Conservation (phyloP, 2,329 filamentous ascomycete species). For the Hypocreales sp. region DNA sequence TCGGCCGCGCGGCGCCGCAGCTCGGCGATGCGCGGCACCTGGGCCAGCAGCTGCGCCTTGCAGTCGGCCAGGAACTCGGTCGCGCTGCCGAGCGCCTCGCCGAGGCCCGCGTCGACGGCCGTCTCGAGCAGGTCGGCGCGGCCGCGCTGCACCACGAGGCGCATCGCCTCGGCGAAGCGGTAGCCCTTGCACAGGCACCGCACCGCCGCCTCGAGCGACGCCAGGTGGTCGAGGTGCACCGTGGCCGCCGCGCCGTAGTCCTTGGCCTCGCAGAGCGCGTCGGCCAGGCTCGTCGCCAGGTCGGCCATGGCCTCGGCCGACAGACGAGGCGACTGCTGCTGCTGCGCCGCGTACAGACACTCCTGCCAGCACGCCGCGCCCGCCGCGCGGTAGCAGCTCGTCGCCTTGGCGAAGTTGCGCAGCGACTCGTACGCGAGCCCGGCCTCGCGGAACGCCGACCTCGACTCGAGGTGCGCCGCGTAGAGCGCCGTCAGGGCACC, state of each 20-base stretch:
- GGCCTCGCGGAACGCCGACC: constrained; percentile 70
- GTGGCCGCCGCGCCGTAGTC: constrained; percentile 68
- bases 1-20: constrained; percentile 65
- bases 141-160: constrained; percentile 48
- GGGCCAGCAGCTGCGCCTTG: constrained; percentile 66
- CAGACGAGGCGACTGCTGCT: constrained; percentile 47
- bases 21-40: constrained; percentile 74
- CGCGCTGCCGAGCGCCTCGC: constrained; percentile 65
- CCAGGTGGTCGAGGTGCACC: constrained; percentile 69
- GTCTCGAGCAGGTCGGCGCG: constrained; percentile 46
- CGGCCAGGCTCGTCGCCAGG: constrained; percentile 61
- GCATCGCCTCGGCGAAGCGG: constrained; percentile 77
- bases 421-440: constrained; percentile 86
- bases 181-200: constrained; percentile 76
- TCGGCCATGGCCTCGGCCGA: constrained; percentile 42
- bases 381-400: constrained; percentile 68
- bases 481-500: constrained; percentile 60
- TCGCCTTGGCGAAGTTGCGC: constrained; percentile 55
- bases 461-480: constrained; percentile 58
- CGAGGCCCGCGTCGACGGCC: constrained; percentile 63
- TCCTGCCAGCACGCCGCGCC: constrained; percentile 74
- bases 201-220: constrained; percentile 53
- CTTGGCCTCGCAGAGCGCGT: constrained; percentile 68
- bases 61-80: constrained; percentile 92
- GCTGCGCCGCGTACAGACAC: constrained; percentile 63